These are phyloP conservation scores for Pestalotiopsis sp. DNA, from an alignment of 2,329 filamentous ascomycete genomes.

Conservation along the genomic window DNA sequence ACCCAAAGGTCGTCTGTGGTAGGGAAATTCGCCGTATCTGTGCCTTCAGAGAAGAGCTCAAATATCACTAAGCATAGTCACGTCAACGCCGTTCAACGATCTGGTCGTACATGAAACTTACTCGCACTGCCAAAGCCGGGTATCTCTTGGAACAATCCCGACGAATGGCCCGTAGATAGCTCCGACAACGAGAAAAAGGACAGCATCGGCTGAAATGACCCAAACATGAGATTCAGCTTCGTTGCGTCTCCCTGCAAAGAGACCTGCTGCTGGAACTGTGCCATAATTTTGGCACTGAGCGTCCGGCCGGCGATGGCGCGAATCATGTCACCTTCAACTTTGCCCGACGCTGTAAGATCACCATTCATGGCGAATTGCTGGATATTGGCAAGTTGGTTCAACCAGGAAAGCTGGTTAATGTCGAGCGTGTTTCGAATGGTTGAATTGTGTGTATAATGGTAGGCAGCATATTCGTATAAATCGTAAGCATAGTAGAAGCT, in stretches of 20 bases:
- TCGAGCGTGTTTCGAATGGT: slow-evolving; percentile 41
- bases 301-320: slow-evolving; percentile 56
- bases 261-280: slow-evolving; percentile 44
- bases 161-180: slow-evolving; percentile 49
- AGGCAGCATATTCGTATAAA: slow-evolving; percentile 58
- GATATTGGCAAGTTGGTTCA: slow-evolving; percentile 65
- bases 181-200: slow-evolving; percentile 54
- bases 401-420: slow-evolving; percentile 47
- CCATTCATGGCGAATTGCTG: slow-evolving; percentile 62
- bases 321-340: slow-evolving; percentile 38
- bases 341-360: slow-evolving; percentile 61
- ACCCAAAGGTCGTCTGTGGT: slow-evolving; percentile 45
- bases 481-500: slow-evolving; percentile 52
- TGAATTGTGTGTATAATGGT: slow-evolving; percentile 53
- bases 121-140: slow-evolving; percentile 71
- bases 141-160: slow-evolving; percentile 47
- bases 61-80: slow-evolving; percentile 57
- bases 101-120: background rate
- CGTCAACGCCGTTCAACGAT: background rate
- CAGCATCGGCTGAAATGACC: slow-evolving; percentile 55
- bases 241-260: slow-evolving; percentile 37
- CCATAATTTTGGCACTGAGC: slow-evolving; percentile 45
- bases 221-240: slow-evolving; percentile 57
- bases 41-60: slow-evolving; percentile 53
- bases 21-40: slow-evolving; percentile 28